phyloP scores from a whole-genome alignment of 2,329 filamentous ascomycete species.

The Biscogniauxia mediterranea region DNA sequence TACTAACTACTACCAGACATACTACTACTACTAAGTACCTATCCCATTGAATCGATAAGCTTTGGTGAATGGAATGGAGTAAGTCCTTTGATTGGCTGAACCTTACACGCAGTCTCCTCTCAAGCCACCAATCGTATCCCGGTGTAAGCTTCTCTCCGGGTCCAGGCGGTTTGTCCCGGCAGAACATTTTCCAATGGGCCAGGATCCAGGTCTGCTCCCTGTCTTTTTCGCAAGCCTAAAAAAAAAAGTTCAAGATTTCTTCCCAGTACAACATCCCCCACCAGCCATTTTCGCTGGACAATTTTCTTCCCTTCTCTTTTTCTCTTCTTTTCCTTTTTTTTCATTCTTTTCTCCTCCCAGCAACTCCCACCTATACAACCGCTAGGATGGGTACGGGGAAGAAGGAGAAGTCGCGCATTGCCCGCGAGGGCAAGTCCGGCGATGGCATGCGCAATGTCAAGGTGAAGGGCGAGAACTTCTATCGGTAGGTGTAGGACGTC shows the following conservation, averaged over 20 bases:
- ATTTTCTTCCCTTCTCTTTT: conserved; percentile 4
- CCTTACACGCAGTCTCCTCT: too few relatives aligned
- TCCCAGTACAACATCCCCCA: conserved; percentile 5
- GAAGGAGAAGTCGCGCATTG: conserved; percentile 82
- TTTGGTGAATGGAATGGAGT: too few relatives aligned
- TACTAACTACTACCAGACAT: too few relatives aligned
- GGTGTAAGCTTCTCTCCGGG: neutral
- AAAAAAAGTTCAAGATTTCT: neutral
- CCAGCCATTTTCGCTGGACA: conserved; percentile 21
- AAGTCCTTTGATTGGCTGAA: neutral
- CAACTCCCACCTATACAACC: conserved; percentile 16
- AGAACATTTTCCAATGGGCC: conserved; percentile 1
- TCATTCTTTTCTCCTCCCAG: conserved; percentile 12
- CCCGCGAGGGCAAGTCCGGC: conserved; percentile 78
- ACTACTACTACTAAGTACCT: too few relatives aligned
- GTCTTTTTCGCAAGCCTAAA: neutral
- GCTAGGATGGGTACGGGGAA: conserved; percentile 79
- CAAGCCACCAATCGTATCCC: neutral
- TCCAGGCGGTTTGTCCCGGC: conserved; percentile 2
- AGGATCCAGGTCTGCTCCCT: neutral
- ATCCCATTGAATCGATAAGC: too few relatives aligned
- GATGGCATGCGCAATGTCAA: conserved; percentile 92
- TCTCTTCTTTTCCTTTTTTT: too few relatives aligned
- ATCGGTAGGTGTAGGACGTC: conserved; percentile 58
- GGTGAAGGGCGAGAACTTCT: conserved; percentile 97